Conservation (phyloP, 2,329 filamentous ascomycete genomes). For the Fusarium zealandicum region DNA sequence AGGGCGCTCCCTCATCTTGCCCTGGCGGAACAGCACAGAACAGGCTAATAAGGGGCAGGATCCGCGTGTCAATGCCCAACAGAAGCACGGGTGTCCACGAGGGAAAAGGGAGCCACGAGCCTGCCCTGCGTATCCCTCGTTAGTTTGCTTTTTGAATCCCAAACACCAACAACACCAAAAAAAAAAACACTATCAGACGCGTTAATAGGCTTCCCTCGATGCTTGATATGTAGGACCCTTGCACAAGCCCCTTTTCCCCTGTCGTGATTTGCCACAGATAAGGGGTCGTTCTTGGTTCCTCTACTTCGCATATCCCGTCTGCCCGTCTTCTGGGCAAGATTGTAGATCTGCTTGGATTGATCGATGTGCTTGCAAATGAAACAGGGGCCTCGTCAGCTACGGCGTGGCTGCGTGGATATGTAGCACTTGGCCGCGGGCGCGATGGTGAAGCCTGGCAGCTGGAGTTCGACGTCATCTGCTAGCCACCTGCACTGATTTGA, state of each 20-base stretch:
- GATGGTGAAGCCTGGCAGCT: slow-evolving; percentile 10
- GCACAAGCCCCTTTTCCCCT: slow-evolving; percentile 26
- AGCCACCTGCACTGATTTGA: neutral
- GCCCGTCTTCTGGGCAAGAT: slow-evolving; percentile 20
- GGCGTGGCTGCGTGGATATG: slow-evolving; percentile 21
- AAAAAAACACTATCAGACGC: slow-evolving; percentile 22
- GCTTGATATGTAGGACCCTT: slow-evolving; percentile 14
- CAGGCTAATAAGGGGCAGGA: slow-evolving; percentile 29
- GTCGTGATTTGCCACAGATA: slow-evolving; percentile 34
- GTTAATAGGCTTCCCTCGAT: slow-evolving; percentile 24
- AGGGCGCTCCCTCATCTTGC: slow-evolving; percentile 26
- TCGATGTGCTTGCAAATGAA: slow-evolving; percentile 31
- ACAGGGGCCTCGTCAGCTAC: slow-evolving; percentile 40
- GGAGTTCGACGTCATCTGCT: slow-evolving; percentile 34
- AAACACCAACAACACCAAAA: slow-evolving; percentile 32
- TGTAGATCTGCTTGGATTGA: slow-evolving; percentile 29
- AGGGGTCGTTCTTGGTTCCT: slow-evolving; percentile 24
- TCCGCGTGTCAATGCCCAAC: slow-evolving; percentile 11
- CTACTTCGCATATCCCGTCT: slow-evolving; percentile 16
- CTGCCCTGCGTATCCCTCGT: slow-evolving; percentile 22
- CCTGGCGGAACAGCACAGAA: slow-evolving; percentile 25
- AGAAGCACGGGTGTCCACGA: slow-evolving; percentile 20
- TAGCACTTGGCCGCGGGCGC: slow-evolving; percentile 27
- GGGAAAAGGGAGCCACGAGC: slow-evolving; percentile 2
- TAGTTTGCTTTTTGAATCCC: slow-evolving; percentile 19